A percentile compares a stretch with the other conserved stretches of the same genome.
These are phyloP conservation scores for Penicillium sp. DNA, from an alignment of 2,329 filamentous ascomycete genomes.

Conservation along the genomic window DNA sequence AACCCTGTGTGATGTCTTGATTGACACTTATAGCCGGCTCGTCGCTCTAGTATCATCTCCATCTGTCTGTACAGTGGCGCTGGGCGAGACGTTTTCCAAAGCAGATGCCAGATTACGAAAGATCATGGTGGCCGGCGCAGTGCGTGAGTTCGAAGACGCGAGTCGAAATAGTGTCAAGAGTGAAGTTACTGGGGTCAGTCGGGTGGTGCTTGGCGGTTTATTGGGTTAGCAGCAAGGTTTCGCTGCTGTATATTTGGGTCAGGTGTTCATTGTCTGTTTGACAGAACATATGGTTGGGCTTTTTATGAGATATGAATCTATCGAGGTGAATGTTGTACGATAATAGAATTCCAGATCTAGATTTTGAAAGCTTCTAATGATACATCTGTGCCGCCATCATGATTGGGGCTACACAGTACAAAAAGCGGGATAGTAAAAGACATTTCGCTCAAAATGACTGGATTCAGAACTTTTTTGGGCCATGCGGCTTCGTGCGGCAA, in stretches of 20 bases:
- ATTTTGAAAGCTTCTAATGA: slow-evolving; percentile 12
- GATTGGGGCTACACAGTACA: background rate
- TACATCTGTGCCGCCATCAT: slow-evolving; percentile 10
- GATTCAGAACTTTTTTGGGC: slow-evolving; percentile 10
- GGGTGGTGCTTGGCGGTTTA: slow-evolving; percentile 82
- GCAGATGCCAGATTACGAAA: slow-evolving; percentile 83
- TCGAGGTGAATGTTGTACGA: slow-evolving; percentile 9
- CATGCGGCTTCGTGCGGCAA: slow-evolving; percentile 6
- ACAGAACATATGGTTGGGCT: background rate
- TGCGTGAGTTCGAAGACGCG: slow-evolving; percentile 90
- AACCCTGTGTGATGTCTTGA: slow-evolving; percentile 90
- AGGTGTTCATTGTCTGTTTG: background rate
- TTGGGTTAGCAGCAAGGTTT: slow-evolving; percentile 49
- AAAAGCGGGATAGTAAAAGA: background rate
- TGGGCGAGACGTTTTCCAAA: slow-evolving; percentile 86
- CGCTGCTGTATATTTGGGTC: background rate
- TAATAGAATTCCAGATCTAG: slow-evolving; percentile 9
- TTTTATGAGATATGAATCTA: slow-evolving; percentile 3
- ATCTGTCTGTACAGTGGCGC: slow-evolving; percentile 63
- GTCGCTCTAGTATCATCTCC: slow-evolving; percentile 72
- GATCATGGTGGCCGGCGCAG: slow-evolving; percentile 79
- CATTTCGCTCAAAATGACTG: slow-evolving; percentile 11
- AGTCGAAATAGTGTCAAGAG: slow-evolving; percentile 72
- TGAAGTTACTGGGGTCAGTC: slow-evolving; percentile 81
- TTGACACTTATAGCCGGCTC: slow-evolving; percentile 83